Evolutionary conservation across 1,284 basidiomycete genomes (phyloP), one percentile per base, ranked within the genome.

Genomic region (Coniferiporia sulphurascens): DNA sequence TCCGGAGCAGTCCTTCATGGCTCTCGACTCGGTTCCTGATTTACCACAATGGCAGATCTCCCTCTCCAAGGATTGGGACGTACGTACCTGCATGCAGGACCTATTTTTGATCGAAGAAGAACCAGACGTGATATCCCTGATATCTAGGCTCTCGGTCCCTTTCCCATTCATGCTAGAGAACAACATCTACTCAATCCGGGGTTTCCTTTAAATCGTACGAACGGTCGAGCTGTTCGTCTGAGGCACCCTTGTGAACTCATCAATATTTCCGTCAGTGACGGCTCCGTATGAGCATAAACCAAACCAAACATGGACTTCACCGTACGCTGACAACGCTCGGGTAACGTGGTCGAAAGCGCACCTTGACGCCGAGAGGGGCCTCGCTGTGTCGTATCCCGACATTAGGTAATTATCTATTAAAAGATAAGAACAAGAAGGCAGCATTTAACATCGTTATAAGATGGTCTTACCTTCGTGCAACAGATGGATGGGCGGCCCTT

Each of bases 401-500:
- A 78, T 87, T 56, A 76, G 83, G 85, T 81, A 57, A 61, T 13
- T 41, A 1, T 41, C 38, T 3, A 41, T 15, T 12, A 2, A 2
- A 41, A 41, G 27, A 27, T 27, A 12, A 8, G 38, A 41, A 10
- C 7, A 12, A 12, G 38, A 41, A 13, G 36, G 13, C 9, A 41
- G 9, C 12, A 2, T 15, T 41, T 41, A 41, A 41, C 15, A n/a
- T 46, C 13, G 1, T 45, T 44, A 38, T 27, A 51, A 85, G 89
- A 55, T 93, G 90, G 90, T 68, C 77, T 34, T 72, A 75, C 52
- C 74, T 93, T 51, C 82, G 88, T 17, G 74, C 78, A 43, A 85
- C 84, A 0, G 85, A 91, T 71, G 91, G 90, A n/a, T 92, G 90
- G 90, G 86, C 89, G 17, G 85, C 81, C 13, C 70, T 92, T 27